Evolutionary conservation across 805 yeast species (phyloP).

Genomic region (Schizosaccharomyces osmophilus): DNA sequence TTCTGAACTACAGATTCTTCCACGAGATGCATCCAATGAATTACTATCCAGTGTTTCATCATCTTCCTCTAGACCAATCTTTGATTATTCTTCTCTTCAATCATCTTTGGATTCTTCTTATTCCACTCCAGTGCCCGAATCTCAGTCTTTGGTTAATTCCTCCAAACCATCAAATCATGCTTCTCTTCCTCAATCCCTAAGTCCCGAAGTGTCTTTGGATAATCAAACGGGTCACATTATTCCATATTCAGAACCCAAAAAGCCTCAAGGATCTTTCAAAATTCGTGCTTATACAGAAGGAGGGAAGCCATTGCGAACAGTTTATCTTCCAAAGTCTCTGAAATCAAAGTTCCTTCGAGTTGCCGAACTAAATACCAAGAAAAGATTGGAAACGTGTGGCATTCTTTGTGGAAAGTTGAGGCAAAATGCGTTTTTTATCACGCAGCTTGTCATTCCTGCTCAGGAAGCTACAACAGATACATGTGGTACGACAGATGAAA

Average conservation of each 20-base stretch:
- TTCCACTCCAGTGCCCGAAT: no score
- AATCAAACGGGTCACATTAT: no score
- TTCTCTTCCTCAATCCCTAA: no score
- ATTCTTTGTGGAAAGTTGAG: constrained; percentile 36
- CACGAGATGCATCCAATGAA: not conserved
- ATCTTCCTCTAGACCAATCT: not conserved
- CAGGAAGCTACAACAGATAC: constrained; percentile 40
- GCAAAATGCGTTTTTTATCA: constrained; percentile 37
- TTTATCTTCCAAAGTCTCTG: constrained; percentile 25
- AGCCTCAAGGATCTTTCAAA: not conserved
- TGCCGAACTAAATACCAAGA: constrained; percentile 25
- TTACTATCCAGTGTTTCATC: not conserved
- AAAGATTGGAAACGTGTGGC: constrained; percentile 40
- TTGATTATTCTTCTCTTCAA: not conserved
- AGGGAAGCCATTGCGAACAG: constrained; percentile 29
- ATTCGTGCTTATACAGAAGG: constrained; percentile 20
- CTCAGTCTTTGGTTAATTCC: no score
- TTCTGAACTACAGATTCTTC: not conserved
- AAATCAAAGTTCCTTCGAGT: constrained; percentile 21
- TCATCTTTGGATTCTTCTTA: not conserved
- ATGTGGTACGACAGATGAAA: constrained; percentile 37
- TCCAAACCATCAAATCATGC: no score
- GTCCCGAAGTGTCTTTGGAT: no score
- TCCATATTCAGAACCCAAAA: not conserved
- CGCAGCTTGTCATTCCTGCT: constrained; percentile 35